Percentiles rank a stretch among this genome's conserved stretches.
Evolutionary conservation across 2,329 filamentous ascomycete genomes (phyloP).

Genomic region (Colletotrichum costaricense): DNA sequence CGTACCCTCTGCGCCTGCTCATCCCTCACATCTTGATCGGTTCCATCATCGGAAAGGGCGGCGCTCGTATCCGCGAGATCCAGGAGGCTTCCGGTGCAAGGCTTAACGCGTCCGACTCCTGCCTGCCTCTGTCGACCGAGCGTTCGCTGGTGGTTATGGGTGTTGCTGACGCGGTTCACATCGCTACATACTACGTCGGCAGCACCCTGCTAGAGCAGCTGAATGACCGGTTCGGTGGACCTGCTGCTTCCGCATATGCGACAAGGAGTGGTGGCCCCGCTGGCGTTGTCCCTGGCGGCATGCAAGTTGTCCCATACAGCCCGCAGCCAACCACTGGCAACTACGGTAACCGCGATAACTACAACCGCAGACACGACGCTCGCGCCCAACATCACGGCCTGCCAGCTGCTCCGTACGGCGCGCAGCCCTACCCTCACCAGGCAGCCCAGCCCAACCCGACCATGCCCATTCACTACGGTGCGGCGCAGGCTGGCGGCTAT

Average conservation of each 20-base stretch:
- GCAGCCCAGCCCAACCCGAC: conserved; percentile 72
- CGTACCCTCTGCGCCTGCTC: conserved; percentile 93
- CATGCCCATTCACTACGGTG: conserved; percentile 80
- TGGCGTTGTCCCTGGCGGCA: conserved; percentile 93
- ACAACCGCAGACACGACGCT: conserved; percentile 77
- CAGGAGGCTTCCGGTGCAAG: conserved; percentile 97
- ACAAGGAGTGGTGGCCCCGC: conserved; percentile 93
- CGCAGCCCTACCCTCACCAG: conserved; percentile 78
- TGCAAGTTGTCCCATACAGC: conserved; percentile 99
- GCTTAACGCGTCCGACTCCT: conserved; percentile 95
- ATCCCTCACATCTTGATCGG: conserved; percentile 98
- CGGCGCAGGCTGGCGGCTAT: conserved; percentile 76
- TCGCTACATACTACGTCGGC: conserved; percentile 98
- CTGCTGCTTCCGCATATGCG: conserved; percentile 96
- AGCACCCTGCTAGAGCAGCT: conserved; percentile 98
- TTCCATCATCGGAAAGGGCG: conserved; percentile 98
- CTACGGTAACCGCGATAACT: conserved; percentile 91
- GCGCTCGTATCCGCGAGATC: conserved; percentile 96
- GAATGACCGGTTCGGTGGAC: conserved; percentile 95
- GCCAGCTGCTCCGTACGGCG: conserved; percentile 76
- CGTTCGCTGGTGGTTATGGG: conserved; percentile 98
- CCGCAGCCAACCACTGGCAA: conserved; percentile 93
- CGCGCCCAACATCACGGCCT: conserved; percentile 73
- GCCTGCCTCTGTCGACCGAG: conserved; percentile 93
- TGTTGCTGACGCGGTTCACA: conserved; percentile 97